Conservation (phyloP, 225 moss, liverwort and hornwort genomes). For the Pseudoscleropodium purum region DNA sequence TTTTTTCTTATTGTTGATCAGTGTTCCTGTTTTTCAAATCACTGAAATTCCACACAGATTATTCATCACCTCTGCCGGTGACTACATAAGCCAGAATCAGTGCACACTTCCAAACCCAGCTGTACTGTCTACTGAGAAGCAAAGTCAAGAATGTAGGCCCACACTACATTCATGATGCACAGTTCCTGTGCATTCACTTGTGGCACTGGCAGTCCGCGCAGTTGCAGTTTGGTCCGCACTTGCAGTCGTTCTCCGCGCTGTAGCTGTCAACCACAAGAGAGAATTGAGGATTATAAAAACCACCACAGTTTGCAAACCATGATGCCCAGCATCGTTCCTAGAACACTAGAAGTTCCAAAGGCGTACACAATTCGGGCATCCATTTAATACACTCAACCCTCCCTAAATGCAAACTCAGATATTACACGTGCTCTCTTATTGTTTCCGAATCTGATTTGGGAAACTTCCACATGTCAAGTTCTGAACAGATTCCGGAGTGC, state of each 20-base stretch:
- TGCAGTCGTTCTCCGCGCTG: conserved; percentile 19
- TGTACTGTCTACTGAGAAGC: background rate
- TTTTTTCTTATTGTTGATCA: background rate
- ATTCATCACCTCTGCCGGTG: background rate
- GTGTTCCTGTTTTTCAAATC: background rate
- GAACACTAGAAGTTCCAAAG: background rate
- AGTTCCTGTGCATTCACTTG: background rate
- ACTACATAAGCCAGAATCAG: background rate
- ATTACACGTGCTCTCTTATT: background rate
- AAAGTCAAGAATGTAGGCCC: background rate
- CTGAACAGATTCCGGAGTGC: background rate
- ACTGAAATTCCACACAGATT: background rate
- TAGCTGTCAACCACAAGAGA: background rate
- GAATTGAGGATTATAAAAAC: background rate
- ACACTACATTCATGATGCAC: background rate
- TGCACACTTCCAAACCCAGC: background rate
- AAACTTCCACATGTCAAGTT: background rate
- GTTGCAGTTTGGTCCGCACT: conserved; percentile 17
- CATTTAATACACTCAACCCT: background rate
- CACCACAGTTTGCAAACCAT: background rate
- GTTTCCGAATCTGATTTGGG: too few species aligned
- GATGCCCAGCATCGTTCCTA: background rate
- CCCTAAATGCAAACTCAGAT: background rate
- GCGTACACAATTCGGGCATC: background rate
- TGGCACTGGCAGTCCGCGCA: conserved; percentile 24